Percentiles rank a stretch among this genome's conserved stretches.
phyloP scores from a whole-genome alignment of 75 land plant genomes.

The Adiantum capillusveneris region DNA sequence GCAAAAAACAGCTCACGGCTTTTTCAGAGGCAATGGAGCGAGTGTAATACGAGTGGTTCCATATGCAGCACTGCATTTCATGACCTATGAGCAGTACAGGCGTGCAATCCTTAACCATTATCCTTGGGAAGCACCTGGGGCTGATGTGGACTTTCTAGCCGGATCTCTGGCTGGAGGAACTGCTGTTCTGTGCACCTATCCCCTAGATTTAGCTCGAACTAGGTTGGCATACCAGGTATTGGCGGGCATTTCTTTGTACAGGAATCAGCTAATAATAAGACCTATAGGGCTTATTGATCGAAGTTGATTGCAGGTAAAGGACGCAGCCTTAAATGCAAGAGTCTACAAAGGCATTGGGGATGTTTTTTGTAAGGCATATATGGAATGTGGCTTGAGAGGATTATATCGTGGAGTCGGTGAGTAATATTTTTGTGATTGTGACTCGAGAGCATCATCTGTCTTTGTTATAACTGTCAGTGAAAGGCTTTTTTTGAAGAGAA shows the following conservation, averaged over 20 bases:
- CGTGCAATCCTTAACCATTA: constrained; percentile 55
- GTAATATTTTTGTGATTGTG: constrained; percentile 2
- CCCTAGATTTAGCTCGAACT: constrained; percentile 69
- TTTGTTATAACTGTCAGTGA: too few relatives aligned
- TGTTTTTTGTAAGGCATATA: constrained; percentile 40
- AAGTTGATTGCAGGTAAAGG: constrained; percentile 10
- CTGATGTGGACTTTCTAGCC: constrained; percentile 81
- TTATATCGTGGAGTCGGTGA: constrained; percentile 66
- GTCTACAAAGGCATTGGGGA: constrained; percentile 45
- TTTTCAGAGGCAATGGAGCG: constrained; percentile 92
- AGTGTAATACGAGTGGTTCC: constrained; percentile 95
- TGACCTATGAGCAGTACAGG: constrained; percentile 88
- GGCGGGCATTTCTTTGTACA: not conserved
- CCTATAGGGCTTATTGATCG: too few relatives aligned
- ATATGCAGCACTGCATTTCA: constrained; percentile 92
- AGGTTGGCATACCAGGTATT: constrained; percentile 46
- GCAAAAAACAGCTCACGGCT: not conserved
- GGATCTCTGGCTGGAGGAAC: constrained; percentile 98
- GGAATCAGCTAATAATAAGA: too few relatives aligned
- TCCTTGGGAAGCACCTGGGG: constrained; percentile 67
- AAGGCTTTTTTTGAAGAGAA: too few relatives aligned
- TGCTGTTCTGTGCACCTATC: constrained; percentile 93
- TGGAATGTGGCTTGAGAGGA: constrained; percentile 46
- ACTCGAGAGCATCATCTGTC: too few relatives aligned
- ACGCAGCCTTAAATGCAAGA: constrained; percentile 2